Evolutionary conservation across 2,329 filamentous ascomycete genomes (phyloP).

Genomic region (Onygena corvina): DNA sequence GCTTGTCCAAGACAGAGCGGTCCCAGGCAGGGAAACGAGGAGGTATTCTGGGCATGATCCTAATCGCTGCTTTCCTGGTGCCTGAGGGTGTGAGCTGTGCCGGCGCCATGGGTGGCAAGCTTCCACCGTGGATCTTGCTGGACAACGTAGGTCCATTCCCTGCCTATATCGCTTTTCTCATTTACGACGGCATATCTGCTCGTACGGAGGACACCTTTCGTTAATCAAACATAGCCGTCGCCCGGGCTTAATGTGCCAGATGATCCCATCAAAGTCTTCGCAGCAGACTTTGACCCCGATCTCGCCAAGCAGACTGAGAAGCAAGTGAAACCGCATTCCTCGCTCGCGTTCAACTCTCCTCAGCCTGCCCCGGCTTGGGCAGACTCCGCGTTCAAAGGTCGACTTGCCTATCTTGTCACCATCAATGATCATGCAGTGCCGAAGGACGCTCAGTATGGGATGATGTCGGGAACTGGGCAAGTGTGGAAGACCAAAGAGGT

Average conservation of each 20-base stretch:
- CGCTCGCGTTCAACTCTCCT: neutral
- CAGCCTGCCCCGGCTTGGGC: neutral
- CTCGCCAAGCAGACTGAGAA: neutral
- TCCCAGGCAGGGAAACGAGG: neutral
- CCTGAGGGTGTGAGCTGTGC: slow-evolving; percentile 4
- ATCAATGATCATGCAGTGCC: slow-evolving; percentile 8
- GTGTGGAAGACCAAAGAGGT: slow-evolving; percentile 1
- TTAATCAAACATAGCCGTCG: neutral
- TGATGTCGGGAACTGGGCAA: slow-evolving; percentile 5
- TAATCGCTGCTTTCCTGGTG: slow-evolving; percentile 8
- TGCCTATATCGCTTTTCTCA: neutral
- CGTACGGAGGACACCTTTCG: neutral
- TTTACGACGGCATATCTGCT: neutral
- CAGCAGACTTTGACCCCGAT: slow-evolving; percentile 9
- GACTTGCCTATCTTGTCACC: slow-evolving; percentile 8
- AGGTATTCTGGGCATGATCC: slow-evolving; percentile 10
- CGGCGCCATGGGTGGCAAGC: neutral
- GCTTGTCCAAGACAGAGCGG: slow-evolving; percentile 14
- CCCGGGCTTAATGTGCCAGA: slow-evolving; percentile 4
- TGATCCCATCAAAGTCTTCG: slow-evolving; percentile 7
- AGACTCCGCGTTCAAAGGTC: slow-evolving; percentile 9
- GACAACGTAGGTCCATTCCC: slow-evolving; percentile 1
- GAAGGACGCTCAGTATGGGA: slow-evolving; percentile 4
- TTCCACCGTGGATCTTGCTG: slow-evolving; percentile 2
- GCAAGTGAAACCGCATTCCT: neutral